Percentiles rank a stretch among this genome's conserved stretches.
Conservation (phyloP, 768 basidiomycete species). For the Calocybe indica region DNA sequence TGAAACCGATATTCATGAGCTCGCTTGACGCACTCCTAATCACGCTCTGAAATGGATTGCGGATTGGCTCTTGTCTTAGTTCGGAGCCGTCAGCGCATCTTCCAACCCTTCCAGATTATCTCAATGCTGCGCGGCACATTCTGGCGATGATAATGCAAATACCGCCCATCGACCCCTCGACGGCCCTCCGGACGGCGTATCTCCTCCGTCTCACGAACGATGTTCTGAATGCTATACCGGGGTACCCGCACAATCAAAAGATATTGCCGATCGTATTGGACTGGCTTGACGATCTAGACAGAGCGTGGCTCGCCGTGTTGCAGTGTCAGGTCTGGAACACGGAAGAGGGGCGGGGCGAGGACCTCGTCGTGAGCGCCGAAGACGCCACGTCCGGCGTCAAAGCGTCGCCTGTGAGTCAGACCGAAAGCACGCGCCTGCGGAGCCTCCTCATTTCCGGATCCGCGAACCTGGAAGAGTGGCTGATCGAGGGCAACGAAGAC, state of each 20-base stretch:
- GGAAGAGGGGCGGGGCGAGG: slow-evolving; percentile 24
- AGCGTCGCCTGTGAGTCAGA: slow-evolving; percentile 54
- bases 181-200: slow-evolving; percentile 56
- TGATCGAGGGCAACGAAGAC: slow-evolving; percentile 24
- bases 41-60: not conserved
- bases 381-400: slow-evolving; percentile 23
- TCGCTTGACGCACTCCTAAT: not conserved
- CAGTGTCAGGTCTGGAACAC: slow-evolving; percentile 65
- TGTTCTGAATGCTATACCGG: slow-evolving; percentile 50
- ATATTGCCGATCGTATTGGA: slow-evolving; percentile 51
- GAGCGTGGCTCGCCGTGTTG: slow-evolving; percentile 66
- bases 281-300: slow-evolving; percentile 69
- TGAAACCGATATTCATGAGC: not conserved
- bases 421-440: slow-evolving; percentile 64
- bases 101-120: slow-evolving; percentile 53
- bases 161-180: slow-evolving; percentile 68
- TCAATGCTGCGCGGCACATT: slow-evolving; percentile 49
- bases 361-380: slow-evolving; percentile 31
- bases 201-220: slow-evolving; percentile 73
- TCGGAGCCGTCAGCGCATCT: slow-evolving; percentile 46
- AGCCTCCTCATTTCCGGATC: slow-evolving; percentile 61
- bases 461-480: slow-evolving; percentile 65
- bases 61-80: slow-evolving; percentile 17
- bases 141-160: slow-evolving; percentile 65
- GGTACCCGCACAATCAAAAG: slow-evolving; percentile 45